A percentile compares a stretch with the other conserved stretches of the same genome.
These are phyloP conservation scores for Canna indica DNA, from an alignment of 176 grass and related monocot genomes.

Conservation along the genomic window DNA sequence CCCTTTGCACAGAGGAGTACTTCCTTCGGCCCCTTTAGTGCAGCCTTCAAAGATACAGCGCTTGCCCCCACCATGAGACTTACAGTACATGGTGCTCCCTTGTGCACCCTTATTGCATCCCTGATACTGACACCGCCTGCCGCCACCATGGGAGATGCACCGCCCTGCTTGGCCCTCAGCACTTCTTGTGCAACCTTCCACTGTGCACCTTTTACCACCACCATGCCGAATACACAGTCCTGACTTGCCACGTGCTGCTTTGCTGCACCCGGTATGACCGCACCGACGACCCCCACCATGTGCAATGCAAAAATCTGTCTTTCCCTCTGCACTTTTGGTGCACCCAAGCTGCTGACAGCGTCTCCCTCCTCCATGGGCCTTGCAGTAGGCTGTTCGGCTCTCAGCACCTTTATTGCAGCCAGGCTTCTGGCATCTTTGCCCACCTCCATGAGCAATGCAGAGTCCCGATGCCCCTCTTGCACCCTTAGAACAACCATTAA, in stretches of 20 bases:
- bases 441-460: slow-evolving; percentile 83
- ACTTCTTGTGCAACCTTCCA: slow-evolving; percentile 54
- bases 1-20: slow-evolving; percentile 62
- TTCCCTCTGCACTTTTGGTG: slow-evolving; percentile 83
- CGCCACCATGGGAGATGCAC: slow-evolving; percentile 83
- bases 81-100: slow-evolving; percentile 80
- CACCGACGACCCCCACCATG: slow-evolving; percentile 60
- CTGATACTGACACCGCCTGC: slow-evolving; percentile 58
- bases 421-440: slow-evolving; percentile 73
- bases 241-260: slow-evolving; percentile 64
- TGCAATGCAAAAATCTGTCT: slow-evolving; percentile 82
- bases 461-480: slow-evolving; percentile 70
- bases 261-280: slow-evolving; percentile 39
- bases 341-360: slow-evolving; percentile 75
- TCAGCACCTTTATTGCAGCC: slow-evolving; percentile 86
- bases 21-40: slow-evolving; percentile 75
- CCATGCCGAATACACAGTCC: slow-evolving; percentile 77
- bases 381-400: slow-evolving; percentile 71
- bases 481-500: slow-evolving; percentile 75
- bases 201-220: slow-evolving; percentile 71
- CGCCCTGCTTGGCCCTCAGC: slow-evolving; percentile 65
- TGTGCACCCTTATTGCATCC: slow-evolving; percentile 65
- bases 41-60: slow-evolving; percentile 68
- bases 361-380: slow-evolving; percentile 77
- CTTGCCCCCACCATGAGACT: slow-evolving; percentile 81